Evolutionary conservation across 1,284 basidiomycete genomes (phyloP), one percentile per base, ranked within the genome.

Genomic region (Agroathelia rolfsii): DNA sequence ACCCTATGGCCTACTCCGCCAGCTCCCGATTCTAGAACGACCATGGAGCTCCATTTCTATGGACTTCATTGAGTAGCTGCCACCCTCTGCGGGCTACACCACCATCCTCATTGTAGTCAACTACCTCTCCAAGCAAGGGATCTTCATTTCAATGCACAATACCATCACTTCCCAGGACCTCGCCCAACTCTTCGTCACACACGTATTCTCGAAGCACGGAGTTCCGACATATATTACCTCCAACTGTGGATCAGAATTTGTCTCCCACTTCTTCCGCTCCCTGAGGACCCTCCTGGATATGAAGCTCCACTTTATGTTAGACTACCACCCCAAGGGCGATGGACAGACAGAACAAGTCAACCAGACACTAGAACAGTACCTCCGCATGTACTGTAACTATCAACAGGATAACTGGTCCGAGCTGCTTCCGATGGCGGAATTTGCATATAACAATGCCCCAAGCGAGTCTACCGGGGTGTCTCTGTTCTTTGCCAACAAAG

Each of bases 311-410:
- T 29, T 39, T 3, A 39, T 41, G 6, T 45, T 44, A 0, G 51
- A 51, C 0, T 60, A 54, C 28, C 60, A 67, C 37, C 64, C 62
- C 0, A 48, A 67, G 37, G 53, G 59, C 0, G 58, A 72, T 35
- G 61, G 67, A 0, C 59, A 66, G 30, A 61, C 61, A 0, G 59
- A 72, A 43, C 32, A 47, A 0, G 39, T 55, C 9, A 69, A 69
- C 39, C 61, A 65, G 37, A 44, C 44, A 1, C 24, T 69, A 0
- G 56, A 66, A 41, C 50, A 55, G 10, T 60, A 56, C 38, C 42
- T 63, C 6, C 42, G 47, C 2, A 37, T 51, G 5, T 62, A 54
- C 37, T 34, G 35, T 30, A 48, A 51, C 32, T 55, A 63, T 39
- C 28, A 56, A 21, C 60, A 64, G 35, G 42, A 53, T 40, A 42